These are phyloP conservation scores for Pezicula radicicola DNA, from an alignment of 2,329 filamentous ascomycete genomes.

Conservation along the genomic window DNA sequence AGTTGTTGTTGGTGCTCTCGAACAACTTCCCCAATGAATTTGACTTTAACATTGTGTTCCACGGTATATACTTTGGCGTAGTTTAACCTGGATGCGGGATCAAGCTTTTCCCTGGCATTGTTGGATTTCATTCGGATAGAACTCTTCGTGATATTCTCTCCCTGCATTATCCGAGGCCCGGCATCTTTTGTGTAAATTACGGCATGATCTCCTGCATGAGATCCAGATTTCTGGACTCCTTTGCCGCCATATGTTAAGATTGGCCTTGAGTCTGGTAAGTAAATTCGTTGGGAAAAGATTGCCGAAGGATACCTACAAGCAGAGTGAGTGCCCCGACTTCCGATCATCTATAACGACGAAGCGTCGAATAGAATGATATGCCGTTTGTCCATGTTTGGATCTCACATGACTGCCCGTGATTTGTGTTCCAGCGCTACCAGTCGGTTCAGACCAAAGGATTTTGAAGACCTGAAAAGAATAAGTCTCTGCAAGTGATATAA, in stretches of 20 bases:
- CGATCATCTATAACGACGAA: conserved; percentile 6
- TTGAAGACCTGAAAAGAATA: conserved; percentile 7
- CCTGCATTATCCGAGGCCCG: not conserved
- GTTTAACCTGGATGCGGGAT: conserved; percentile 12
- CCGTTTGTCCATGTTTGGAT: not conserved
- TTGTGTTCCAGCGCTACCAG: not conserved
- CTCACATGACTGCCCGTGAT: not conserved
- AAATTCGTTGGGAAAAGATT: not conserved
- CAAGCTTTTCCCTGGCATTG: not conserved
- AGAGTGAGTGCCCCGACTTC: conserved; percentile 4
- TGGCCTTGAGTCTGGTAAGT: conserved; percentile 9
- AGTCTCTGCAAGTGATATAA: not conserved
- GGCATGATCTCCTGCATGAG: conserved; percentile 11
- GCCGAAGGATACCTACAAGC: conserved; percentile 11
- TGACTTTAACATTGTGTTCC: conserved; percentile 20
- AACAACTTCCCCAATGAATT: conserved; percentile 16
- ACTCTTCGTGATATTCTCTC: conserved; percentile 3
- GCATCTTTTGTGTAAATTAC: conserved; percentile 9
- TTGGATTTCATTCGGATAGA: conserved; percentile 2
- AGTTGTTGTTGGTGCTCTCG: conserved; percentile 2
- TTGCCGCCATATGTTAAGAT: conserved; percentile 14
- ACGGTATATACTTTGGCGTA: conserved; percentile 23
- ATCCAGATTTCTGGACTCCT: conserved; percentile 12
- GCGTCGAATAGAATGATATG: conserved; percentile 9
- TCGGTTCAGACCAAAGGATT: conserved; percentile 7